These are phyloP conservation scores for Diaporthe humulicola DNA, from an alignment of 2,329 filamentous ascomycete genomes.

Conservation along the genomic window DNA sequence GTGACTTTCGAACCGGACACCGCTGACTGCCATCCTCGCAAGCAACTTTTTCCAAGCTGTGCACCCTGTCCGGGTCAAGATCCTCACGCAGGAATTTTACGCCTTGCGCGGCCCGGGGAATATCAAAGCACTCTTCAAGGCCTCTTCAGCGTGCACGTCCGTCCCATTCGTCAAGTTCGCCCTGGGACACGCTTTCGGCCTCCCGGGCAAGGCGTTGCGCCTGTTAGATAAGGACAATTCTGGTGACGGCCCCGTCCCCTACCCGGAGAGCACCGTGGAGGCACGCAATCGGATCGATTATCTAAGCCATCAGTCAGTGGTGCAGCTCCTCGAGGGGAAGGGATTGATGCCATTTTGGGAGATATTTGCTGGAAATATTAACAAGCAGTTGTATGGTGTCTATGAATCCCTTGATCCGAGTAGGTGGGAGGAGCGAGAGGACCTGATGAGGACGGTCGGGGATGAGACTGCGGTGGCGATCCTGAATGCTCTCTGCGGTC, in stretches of 20 bases:
- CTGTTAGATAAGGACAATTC: background rate
- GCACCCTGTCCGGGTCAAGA: background rate
- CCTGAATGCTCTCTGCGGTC: background rate
- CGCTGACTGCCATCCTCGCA: background rate
- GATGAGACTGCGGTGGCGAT: background rate
- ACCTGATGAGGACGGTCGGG: background rate
- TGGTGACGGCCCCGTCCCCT: background rate
- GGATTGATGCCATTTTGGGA: background rate
- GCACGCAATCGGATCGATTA: background rate
- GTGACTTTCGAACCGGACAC: background rate
- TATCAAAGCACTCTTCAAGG: background rate
- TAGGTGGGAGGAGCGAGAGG: background rate
- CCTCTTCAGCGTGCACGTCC: background rate
- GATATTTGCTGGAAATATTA: background rate
- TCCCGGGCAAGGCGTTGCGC: background rate
- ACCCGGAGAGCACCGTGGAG: background rate
- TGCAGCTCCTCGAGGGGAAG: background rate
- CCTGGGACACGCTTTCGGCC: background rate
- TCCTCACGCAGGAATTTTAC: background rate
- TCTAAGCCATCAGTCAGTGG: background rate
- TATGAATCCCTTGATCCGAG: background rate
- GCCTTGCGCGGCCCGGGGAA: background rate
- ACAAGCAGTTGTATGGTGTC: background rate
- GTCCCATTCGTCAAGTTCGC: constrained; percentile 18
- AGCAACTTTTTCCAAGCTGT: background rate